Conservation (phyloP, 129 eudicot species). For the Arctium minus region DNA sequence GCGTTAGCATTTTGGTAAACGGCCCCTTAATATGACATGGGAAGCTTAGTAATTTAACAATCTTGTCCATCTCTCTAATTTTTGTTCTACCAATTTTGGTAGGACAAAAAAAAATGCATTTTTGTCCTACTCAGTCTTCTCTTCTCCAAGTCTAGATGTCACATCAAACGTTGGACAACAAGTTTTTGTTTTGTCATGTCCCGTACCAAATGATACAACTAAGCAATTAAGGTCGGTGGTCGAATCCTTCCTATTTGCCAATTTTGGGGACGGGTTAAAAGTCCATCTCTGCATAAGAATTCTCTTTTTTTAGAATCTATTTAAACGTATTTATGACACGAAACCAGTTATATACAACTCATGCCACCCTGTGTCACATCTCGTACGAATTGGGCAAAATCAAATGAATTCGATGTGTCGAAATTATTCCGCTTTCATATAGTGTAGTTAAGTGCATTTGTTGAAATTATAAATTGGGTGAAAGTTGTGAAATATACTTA, state of each 20-base stretch:
- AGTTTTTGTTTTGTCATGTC: background rate
- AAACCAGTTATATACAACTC: background rate
- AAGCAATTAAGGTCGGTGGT: background rate
- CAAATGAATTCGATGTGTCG: background rate
- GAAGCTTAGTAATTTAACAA: background rate
- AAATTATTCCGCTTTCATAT: background rate
- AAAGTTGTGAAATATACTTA: background rate
- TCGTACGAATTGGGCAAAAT: background rate
- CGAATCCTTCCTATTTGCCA: background rate
- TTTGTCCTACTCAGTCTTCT: background rate
- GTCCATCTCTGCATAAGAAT: background rate
- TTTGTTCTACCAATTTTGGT: background rate
- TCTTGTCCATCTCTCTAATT: background rate
- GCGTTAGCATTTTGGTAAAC: no score
- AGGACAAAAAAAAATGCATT: background rate
- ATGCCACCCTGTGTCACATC: conserved; percentile 1
- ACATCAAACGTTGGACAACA: background rate
- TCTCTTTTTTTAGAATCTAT: background rate
- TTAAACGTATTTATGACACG: background rate
- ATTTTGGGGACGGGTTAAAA: background rate
- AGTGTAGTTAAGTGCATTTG: background rate
- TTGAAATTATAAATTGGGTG: background rate
- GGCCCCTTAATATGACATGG: background rate
- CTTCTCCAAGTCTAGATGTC: background rate
- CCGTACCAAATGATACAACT: background rate